Evolutionary conservation across 75 land plant genomes (phyloP).

Genomic region (Cryptomeria japonica): DNA sequence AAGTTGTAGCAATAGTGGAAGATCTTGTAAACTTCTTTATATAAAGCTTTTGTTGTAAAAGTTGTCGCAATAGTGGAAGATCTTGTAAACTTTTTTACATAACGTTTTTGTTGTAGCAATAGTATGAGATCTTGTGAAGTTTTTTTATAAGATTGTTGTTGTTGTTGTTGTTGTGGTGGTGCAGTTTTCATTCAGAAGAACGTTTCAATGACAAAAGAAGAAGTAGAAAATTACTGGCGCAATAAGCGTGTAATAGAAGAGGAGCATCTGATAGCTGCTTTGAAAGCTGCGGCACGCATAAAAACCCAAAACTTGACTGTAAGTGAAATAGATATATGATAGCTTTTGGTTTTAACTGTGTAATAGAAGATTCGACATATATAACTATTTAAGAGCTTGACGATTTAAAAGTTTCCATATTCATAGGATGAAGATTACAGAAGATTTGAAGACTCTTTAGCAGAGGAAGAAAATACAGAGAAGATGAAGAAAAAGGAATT

Average conservation of each 20-base stretch:
- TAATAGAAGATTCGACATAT: too few relatives aligned
- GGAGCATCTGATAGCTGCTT: slow-evolving; percentile 44
- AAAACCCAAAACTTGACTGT: slow-evolving; percentile 34
- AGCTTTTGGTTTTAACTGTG: too few relatives aligned
- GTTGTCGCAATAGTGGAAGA: too few relatives aligned
- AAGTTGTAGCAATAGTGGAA: too few relatives aligned
- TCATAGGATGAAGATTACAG: slow-evolving; percentile 44
- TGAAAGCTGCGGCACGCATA: slow-evolving; percentile 47
- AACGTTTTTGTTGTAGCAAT: too few relatives aligned
- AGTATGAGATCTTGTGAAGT: neutral
- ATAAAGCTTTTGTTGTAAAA: neutral
- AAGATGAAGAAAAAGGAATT: neutral
- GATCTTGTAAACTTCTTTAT: too few relatives aligned
- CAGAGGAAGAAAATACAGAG: slow-evolving; percentile 13
- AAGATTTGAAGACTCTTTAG: slow-evolving; percentile 35
- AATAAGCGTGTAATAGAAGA: slow-evolving; percentile 45
- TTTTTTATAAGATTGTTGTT: neutral
- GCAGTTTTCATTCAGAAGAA: neutral
- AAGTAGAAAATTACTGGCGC: slow-evolving; percentile 46
- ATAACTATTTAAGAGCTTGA: too few relatives aligned
- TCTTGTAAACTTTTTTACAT: too few relatives aligned
- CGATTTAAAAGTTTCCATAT: neutral
- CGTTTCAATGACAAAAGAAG: slow-evolving; percentile 30
- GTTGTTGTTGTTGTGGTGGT: neutral
- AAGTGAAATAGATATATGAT: neutral